Conservation (phyloP, 805 yeast species). For the Teunomyces funiuensis region DNA sequence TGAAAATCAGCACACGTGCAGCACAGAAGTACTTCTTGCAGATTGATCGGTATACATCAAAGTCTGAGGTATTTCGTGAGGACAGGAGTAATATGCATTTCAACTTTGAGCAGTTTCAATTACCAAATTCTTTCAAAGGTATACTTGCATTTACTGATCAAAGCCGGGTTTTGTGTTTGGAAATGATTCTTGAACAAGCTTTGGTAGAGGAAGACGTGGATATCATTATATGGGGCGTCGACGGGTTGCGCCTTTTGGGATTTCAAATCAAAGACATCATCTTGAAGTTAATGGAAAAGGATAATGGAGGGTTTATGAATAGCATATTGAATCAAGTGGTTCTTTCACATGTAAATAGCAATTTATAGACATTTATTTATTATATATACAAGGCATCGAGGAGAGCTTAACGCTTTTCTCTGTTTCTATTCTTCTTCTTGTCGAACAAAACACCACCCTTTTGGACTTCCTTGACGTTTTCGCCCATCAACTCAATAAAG, state of each 20-base stretch:
- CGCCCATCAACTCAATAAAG: conserved; percentile 60
- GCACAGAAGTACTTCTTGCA: conserved; percentile 17
- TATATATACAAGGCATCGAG: conserved; percentile 7
- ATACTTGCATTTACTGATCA: conserved; percentile 15
- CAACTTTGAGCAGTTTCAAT: conserved; percentile 17
- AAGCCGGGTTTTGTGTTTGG: conserved; percentile 20
- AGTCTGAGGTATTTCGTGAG: not conserved
- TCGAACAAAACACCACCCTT: conserved; percentile 54
- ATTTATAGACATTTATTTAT: conserved; percentile 9
- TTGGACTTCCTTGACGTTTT: conserved; percentile 49
- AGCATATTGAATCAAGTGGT: not conserved
- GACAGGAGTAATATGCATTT: conserved; percentile 8
- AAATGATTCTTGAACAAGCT: conserved; percentile 23
- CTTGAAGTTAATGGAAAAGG: not conserved
- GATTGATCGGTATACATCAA: conserved; percentile 9
- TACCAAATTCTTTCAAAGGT: conserved; percentile 19
- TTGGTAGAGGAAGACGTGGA: conserved; percentile 20
- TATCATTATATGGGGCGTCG: conserved; percentile 28
- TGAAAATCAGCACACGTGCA: conserved; percentile 19
- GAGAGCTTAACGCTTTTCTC: conserved; percentile 7
- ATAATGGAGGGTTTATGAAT: not conserved
- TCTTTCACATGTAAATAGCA: conserved; percentile 7
- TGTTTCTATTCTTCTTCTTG: conserved; percentile 46
- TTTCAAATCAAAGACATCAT: conserved; percentile 18
- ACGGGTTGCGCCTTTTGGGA: conserved; percentile 32